Evolutionary conservation across 768 basidiomycete species (phyloP), one percentile per base, ranked within the genome.

Genomic region (Pisolithus albus): DNA sequence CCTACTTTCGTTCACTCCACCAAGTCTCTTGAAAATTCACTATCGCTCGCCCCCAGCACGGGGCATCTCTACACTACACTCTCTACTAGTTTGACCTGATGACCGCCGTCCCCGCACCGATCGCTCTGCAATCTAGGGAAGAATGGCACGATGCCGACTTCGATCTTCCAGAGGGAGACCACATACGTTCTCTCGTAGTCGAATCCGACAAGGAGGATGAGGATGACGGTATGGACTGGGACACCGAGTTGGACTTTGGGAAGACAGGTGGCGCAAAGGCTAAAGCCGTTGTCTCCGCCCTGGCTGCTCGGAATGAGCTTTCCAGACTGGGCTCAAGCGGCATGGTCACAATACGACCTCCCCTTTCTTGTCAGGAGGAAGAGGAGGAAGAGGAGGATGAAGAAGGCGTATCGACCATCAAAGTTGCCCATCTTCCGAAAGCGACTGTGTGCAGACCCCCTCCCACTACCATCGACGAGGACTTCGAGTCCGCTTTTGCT

Each of bases 141-240:
- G 87, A 90, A 72, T 92, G 89, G 88, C 77, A 80, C 41, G 89
- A 92, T 67, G 85, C 86, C 55, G 89, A 92, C 70, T 91, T 92
- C 64, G 89, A 90, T 64, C 72, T 92, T 19, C 83, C 86, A 50
- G 89, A 92, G 45, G 88, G 80, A 40, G 79, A 79, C 45, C 74
- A 80, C 46, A 77, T 88, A 47, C 80, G 84, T 58, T 68, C 83
- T 36, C 76, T 75, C 23, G 78, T 75, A 57, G 67, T 70, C 16
- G 78, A 79, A 56, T 76, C 77, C 19, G 84, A 86, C 74, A 84
- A 77, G 69, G 81, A 82, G 52, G 75, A 80, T 47, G 81, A 77
- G 72, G 80, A 78, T 42, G 62, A 74, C 47, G 78, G 80, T 55
- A 80, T 86, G 64, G 88, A 91, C 63, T 91, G 89, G 90, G 90